phyloP scores from a whole-genome alignment of 1,284 basidiomycete species.

The Papiliotrema nemorosa region DNA sequence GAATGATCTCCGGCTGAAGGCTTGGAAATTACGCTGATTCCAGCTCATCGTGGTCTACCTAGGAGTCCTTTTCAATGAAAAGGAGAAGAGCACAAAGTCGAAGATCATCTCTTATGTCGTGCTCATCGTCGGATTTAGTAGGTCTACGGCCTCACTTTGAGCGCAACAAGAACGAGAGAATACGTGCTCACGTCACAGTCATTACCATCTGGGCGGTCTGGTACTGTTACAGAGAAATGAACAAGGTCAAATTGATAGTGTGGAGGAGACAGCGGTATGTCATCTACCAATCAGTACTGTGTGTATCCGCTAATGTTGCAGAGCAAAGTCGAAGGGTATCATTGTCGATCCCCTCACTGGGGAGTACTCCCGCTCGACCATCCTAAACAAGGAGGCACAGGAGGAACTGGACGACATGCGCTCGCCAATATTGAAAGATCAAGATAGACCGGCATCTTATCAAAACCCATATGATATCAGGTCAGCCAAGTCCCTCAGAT shows the following conservation, averaged over 20 bases:
- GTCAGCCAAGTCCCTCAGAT: slow-evolving; percentile 4
- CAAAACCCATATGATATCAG: slow-evolving; percentile 13
- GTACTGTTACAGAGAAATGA: slow-evolving; percentile 66
- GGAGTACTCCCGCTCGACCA: background rate
- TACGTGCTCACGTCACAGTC: slow-evolving; percentile 47
- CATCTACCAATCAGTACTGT: too few species aligned
- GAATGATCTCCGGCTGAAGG: slow-evolving; percentile 1
- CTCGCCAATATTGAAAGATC: slow-evolving; percentile 13
- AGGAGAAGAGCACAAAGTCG: slow-evolving; percentile 14
- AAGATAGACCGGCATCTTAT: background rate
- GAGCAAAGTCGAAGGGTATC: too few species aligned
- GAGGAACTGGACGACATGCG: slow-evolving; percentile 10
- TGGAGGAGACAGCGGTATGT: slow-evolving; percentile 68
- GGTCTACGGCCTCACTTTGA: background rate
- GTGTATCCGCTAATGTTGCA: too few species aligned
- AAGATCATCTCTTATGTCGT: slow-evolving; percentile 60
- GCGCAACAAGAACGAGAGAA: background rate
- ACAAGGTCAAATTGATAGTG: slow-evolving; percentile 65
- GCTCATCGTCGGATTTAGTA: slow-evolving; percentile 56
- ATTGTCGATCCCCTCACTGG: slow-evolving; percentile 9
- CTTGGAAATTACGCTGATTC: background rate
- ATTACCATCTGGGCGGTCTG: background rate
- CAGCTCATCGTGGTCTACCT: slow-evolving; percentile 61
- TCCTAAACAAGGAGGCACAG: background rate
- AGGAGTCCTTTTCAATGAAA: slow-evolving; percentile 58